phyloP scores from a whole-genome alignment of 805 yeast genomes.

The Candida michaelii region DNA sequence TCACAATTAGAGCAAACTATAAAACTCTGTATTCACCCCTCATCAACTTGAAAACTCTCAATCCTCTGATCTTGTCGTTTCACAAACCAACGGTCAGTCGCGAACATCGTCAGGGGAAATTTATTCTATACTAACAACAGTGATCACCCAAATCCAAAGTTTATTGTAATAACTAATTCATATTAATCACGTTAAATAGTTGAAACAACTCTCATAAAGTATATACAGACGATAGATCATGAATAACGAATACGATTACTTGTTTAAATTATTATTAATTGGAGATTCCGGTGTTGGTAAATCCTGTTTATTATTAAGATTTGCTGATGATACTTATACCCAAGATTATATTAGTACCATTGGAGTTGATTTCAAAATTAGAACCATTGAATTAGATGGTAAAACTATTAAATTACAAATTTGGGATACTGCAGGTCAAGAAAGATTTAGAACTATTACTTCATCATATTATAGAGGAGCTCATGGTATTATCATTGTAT shows the following conservation, averaged over 20 bases:
- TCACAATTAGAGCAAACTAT: too few species aligned
- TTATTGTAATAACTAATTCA: constrained; percentile 2
- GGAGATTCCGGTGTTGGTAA: constrained; percentile 99
- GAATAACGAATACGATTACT: constrained; percentile 96
- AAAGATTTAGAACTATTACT: constrained; percentile 95
- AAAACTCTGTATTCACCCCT: background rate
- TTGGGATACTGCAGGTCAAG: constrained; percentile 99
- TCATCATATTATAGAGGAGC: constrained; percentile 98
- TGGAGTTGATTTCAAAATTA: constrained; percentile 92
- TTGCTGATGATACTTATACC: constrained; percentile 96
- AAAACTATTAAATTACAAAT: constrained; percentile 96
- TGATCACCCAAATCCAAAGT: background rate
- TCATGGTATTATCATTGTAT: constrained; percentile 96
- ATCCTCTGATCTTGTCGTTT: background rate
- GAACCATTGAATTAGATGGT: constrained; percentile 92
- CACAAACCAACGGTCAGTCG: constrained; percentile 3
- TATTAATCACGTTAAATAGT: background rate
- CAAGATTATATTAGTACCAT: constrained; percentile 96
- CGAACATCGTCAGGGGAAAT: constrained; percentile 8
- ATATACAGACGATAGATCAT: constrained; percentile 28
- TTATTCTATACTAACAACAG: constrained; percentile 2
- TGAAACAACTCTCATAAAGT: background rate
- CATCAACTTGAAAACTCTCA: too few species aligned
- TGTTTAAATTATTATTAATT: constrained; percentile 89
- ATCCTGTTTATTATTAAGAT: constrained; percentile 89